Evolutionary conservation across 2,329 filamentous ascomycete genomes (phyloP), one percentile per base, ranked within the genome.

Genomic region (Fusarium nygamai): DNA sequence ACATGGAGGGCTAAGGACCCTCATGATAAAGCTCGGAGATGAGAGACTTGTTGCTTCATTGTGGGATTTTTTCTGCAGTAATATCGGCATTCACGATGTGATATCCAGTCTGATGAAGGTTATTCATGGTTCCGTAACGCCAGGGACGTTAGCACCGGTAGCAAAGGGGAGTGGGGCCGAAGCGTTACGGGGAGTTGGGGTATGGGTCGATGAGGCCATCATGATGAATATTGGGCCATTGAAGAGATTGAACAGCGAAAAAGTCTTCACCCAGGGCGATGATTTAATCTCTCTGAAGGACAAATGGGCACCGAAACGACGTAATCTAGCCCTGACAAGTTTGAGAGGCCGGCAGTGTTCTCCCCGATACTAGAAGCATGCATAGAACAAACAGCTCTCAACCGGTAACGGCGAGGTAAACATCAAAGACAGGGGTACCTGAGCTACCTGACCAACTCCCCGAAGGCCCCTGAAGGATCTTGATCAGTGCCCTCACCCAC

Each of bases 161-260:
- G 58, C 51, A 24, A 33, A 47, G 72, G 60, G 48, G 63, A 64
- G 72, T 73, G 72, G 69, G 72, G 61, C 72, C 47, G 51, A 20
- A 20, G 56, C 47, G 43, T 24, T 38, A 64, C 71, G 68, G 72
- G 72, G 72, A 74, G 72, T 74, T 74, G 53, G 8, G n/a, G 34
- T 8, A 61, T 57, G 62, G 67, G 31, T 34, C 51, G 46, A 74
- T 69, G 67, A 74, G 71, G 59, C 59, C 61, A 72, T 60, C 38
- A 31, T 61, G 56, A 72, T 69, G 47, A 48, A 48, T 38, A 56
- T 61, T 56, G 39, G 29, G 39, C 27, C n/a, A 63, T 46, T 43
- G 41, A 22, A 70, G 36, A 53, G 46, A 44, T 50, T 46, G n/a
- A 31, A 44, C 14, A 24, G 29, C 17, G 16, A 29, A 19, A 17